Percentiles rank a stretch among this genome's conserved stretches.
These are phyloP conservation scores for Trichoderma asperelloides DNA, from an alignment of 495 filamentous ascomycete genomes.

Conservation along the genomic window DNA sequence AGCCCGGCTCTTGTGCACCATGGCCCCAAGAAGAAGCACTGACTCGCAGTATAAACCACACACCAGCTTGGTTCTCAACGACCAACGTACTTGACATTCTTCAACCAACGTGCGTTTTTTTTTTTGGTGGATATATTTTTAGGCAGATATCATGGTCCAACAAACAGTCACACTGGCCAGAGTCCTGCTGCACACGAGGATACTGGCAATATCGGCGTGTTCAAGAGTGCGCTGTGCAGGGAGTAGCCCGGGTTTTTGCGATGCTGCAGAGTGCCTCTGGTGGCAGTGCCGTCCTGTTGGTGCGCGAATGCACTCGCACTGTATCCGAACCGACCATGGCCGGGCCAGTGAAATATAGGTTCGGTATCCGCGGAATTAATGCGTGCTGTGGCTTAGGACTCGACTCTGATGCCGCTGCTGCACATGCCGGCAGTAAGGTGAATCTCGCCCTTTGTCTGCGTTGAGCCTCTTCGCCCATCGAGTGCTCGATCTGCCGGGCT, in stretches of 20 bases:
- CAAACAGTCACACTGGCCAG: not conserved
- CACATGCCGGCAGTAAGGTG: not conserved
- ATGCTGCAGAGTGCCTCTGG: not conserved
- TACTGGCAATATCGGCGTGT: not conserved
- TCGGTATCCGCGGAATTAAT: not conserved
- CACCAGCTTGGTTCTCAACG: not conserved
- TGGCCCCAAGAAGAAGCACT: not conserved
- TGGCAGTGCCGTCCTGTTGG: not conserved
- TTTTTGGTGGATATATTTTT: not conserved
- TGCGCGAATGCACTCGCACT: not conserved
- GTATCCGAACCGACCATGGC: not conserved
- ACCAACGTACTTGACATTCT: not conserved
- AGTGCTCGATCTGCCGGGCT: constrained; percentile 5
- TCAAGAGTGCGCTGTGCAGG: not conserved
- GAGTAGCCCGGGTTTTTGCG: not conserved
- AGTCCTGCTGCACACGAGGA: not conserved
- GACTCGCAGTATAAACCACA: not conserved
- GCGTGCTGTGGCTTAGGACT: not conserved
- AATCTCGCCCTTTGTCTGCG: not conserved
- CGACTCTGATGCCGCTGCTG: not conserved
- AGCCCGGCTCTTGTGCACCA: not conserved
- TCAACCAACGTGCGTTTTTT: not conserved
- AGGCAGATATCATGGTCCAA: constrained; percentile 1
- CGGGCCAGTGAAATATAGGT: not conserved
- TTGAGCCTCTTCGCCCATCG: not conserved